phyloP scores from a whole-genome alignment of 2,329 filamentous ascomycete genomes.

The Aureobasidium uvarum region DNA sequence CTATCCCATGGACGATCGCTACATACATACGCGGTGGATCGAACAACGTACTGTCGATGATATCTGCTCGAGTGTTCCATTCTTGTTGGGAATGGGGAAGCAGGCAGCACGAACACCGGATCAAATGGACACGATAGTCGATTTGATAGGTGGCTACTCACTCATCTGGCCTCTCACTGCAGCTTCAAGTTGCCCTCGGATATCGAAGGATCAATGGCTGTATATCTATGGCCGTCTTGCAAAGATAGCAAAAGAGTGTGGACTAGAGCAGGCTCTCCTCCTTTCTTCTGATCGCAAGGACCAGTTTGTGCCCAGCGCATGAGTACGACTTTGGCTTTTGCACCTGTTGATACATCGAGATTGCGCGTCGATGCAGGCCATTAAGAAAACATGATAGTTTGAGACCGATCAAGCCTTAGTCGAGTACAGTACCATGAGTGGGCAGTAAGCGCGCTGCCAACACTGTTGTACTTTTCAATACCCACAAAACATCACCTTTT shows the following conservation, averaged over 20 bases:
- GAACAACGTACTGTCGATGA: constrained; percentile 25
- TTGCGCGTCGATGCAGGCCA: too few relatives aligned
- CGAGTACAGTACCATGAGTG: too few relatives aligned
- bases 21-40: constrained; percentile 16
- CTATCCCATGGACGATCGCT: constrained; percentile 20
- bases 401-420: neutral
- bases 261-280: constrained; percentile 19
- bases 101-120: neutral
- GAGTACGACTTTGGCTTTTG: neutral
- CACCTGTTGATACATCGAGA: neutral
- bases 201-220: constrained; percentile 3
- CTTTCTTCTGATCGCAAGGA: neutral
- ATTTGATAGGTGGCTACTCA: constrained; percentile 21
- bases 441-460: too few relatives aligned
- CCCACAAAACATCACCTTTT: neutral
- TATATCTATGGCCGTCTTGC: constrained; percentile 21
- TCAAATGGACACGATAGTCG: constrained; percentile 25
- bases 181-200: constrained; percentile 12
- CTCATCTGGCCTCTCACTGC: constrained; percentile 24
- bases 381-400: neutral
- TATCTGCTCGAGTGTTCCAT: constrained; percentile 26
- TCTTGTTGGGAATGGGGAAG: constrained; percentile 11
- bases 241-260: constrained; percentile 21
- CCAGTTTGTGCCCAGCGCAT: neutral
- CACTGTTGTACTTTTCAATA: too few relatives aligned